Conservation (phyloP, 1,284 basidiomycete species). For the Ceratobasidium sp. region DNA sequence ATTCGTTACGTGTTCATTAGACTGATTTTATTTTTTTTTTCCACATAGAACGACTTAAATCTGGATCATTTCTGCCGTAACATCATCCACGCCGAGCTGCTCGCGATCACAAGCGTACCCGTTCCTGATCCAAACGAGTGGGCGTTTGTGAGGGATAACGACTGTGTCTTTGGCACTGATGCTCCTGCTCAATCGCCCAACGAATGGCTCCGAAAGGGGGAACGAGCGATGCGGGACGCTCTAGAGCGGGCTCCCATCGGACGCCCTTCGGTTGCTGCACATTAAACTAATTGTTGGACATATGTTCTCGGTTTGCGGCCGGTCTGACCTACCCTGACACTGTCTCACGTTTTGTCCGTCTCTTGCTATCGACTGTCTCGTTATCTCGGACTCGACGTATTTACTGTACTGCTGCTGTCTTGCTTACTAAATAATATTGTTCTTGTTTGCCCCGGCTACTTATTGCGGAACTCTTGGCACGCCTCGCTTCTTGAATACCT, state of each 20-base stretch:
- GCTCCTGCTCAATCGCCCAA: constrained; percentile 34
- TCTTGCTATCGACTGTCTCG: constrained; percentile 8
- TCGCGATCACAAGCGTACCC: constrained; percentile 56
- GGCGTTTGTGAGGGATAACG: constrained; percentile 52
- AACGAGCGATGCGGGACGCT: constrained; percentile 33
- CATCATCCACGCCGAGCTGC: constrained; percentile 58
- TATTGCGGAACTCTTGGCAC: constrained; percentile 6
- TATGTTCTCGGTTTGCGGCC: background rate
- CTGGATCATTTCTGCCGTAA: constrained; percentile 55
- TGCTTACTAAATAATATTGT: background rate
- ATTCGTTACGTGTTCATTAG: too few relatives aligned
- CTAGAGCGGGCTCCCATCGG: constrained; percentile 5
- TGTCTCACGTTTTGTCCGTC: background rate
- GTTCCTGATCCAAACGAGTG: constrained; percentile 53
- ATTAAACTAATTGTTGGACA: background rate
- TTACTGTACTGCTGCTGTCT: background rate
- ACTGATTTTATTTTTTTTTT: too few relatives aligned
- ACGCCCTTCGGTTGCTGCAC: background rate
- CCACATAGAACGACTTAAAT: constrained; percentile 48
- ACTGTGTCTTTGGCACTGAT: constrained; percentile 46
- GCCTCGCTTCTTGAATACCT: constrained; percentile 2
- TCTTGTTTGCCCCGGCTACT: background rate
- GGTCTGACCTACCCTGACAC: background rate
- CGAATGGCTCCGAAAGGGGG: constrained; percentile 45
- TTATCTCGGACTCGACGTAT: constrained; percentile 10